Evolutionary conservation across 305 asterid species (phyloP).

Genomic region (Vinca major): DNA sequence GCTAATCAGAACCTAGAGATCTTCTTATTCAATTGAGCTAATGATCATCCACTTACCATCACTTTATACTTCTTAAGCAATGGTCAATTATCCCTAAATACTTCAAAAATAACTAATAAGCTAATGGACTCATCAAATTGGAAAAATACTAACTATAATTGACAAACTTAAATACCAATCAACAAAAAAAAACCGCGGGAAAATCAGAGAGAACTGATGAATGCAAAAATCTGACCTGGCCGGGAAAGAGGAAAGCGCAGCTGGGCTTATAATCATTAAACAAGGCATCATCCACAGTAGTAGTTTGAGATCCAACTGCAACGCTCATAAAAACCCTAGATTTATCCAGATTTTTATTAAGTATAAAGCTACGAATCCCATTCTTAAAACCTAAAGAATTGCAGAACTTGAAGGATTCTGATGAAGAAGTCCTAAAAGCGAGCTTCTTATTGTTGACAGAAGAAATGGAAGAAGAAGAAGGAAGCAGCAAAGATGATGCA

Average conservation of each 20-base stretch:
- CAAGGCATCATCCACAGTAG: constrained; percentile 47
- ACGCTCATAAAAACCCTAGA: constrained; percentile 61
- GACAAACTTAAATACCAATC: background rate
- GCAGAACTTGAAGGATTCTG: constrained; percentile 29
- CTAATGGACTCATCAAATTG: background rate
- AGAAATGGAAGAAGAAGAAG: constrained; percentile 15
- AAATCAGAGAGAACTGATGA: background rate
- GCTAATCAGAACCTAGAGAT: background rate
- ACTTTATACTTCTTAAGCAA: background rate
- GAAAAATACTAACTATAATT: background rate
- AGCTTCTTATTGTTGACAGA: constrained; percentile 13
- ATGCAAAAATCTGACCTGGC: constrained; percentile 51
- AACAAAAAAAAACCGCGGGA: background rate
- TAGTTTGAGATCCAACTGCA: constrained; percentile 56
- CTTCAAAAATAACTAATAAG: background rate
- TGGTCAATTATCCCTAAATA: background rate
- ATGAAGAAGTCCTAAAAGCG: background rate
- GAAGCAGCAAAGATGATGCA: constrained; percentile 15
- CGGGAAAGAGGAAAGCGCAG: constrained; percentile 86
- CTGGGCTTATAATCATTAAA: constrained; percentile 68
- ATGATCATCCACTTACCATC: background rate
- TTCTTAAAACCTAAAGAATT: constrained; percentile 29
- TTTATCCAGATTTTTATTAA: constrained; percentile 28
- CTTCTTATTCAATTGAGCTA: background rate
- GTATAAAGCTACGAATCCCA: constrained; percentile 35